Percentiles rank a stretch among this genome's conserved stretches.
phyloP scores from a whole-genome alignment of 225 moss, liverwort and hornwort species.

The Sphagnum tenellum region DNA sequence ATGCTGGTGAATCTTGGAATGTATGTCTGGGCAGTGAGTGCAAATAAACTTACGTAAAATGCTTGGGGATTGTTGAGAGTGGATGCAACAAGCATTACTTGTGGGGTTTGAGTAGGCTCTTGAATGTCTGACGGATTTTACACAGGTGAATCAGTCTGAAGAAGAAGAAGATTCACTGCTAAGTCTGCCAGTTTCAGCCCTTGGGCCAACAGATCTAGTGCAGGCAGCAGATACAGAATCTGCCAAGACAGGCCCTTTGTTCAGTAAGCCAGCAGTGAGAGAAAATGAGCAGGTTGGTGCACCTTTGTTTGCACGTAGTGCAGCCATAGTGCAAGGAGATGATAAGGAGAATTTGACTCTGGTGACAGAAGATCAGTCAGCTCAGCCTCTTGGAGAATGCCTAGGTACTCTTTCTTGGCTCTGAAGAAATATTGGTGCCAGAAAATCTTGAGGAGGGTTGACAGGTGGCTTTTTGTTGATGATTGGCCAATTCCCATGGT shows the following conservation, averaged over 20 bases:
- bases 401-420: slow-evolving; percentile 4
- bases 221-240: slow-evolving; percentile 12
- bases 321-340: slow-evolving; percentile 21
- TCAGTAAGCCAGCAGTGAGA: slow-evolving; percentile 29
- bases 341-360: slow-evolving; percentile 39
- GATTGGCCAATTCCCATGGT: too few species aligned
- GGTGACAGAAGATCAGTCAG: slow-evolving; percentile 42
- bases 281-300: slow-evolving; percentile 25
- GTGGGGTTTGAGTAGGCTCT: neutral
- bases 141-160: slow-evolving; percentile 26
- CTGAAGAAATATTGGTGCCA: neutral
- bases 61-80: too few species aligned
- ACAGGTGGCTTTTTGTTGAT: too few species aligned
- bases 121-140: neutral
- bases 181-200: slow-evolving; percentile 12
- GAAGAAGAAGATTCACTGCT: slow-evolving; percentile 16
- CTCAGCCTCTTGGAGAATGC: slow-evolving; percentile 39
- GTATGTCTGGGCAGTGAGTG: neutral
- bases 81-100: neutral
- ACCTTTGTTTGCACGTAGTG: slow-evolving; percentile 55
- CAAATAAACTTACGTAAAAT: neutral
- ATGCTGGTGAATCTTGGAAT: neutral
- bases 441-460: too few species aligned
- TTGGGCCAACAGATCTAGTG: slow-evolving; percentile 12
- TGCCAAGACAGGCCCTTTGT: slow-evolving; percentile 13